Conservation (phyloP, 371 early-diverging fungal genomes). For the Mortierella sp. region DNA sequence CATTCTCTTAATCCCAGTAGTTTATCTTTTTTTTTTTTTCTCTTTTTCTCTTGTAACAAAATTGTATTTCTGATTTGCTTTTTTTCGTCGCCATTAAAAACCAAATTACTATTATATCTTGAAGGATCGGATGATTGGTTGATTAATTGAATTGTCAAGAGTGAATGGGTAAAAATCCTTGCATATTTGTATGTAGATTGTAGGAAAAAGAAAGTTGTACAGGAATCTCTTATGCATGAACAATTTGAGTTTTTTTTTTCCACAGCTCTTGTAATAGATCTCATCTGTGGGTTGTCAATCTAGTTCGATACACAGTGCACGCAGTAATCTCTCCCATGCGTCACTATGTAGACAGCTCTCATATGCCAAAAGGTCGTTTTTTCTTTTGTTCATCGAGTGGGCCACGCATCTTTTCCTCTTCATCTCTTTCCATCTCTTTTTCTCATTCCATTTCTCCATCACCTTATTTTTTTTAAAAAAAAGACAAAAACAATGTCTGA, state of each 20-base stretch:
- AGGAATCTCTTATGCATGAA: too few relatives aligned
- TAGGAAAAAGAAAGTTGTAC: too few relatives aligned
- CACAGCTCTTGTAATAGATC: too few relatives aligned
- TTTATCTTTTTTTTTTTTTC: conserved; percentile 7
- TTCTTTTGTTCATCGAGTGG: not conserved
- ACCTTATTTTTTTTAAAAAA: not conserved
- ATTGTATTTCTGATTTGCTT: conserved; percentile 32
- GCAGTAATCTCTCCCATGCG: conserved; percentile 2
- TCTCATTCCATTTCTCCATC: not conserved
- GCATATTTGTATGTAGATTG: too few relatives aligned
- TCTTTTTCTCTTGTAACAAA: conserved; percentile 43
- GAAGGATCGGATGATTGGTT: not conserved
- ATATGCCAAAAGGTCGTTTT: not conserved
- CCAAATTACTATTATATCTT: conserved; percentile 4
- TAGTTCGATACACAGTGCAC: not conserved
- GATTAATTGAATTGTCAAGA: too few relatives aligned
- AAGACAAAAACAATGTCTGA: conserved; percentile 70
- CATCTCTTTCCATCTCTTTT: conserved; percentile 3
- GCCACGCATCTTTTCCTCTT: not conserved
- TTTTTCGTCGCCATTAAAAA: conserved; percentile 17
- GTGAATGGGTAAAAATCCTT: too few relatives aligned
- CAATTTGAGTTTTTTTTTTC: too few relatives aligned
- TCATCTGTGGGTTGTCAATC: too few relatives aligned
- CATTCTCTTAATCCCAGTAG: conserved; percentile 10
- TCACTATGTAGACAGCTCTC: not conserved